phyloP scores from a whole-genome alignment of 2,329 filamentous ascomycete genomes.

The Calonectria pauciramosa region DNA sequence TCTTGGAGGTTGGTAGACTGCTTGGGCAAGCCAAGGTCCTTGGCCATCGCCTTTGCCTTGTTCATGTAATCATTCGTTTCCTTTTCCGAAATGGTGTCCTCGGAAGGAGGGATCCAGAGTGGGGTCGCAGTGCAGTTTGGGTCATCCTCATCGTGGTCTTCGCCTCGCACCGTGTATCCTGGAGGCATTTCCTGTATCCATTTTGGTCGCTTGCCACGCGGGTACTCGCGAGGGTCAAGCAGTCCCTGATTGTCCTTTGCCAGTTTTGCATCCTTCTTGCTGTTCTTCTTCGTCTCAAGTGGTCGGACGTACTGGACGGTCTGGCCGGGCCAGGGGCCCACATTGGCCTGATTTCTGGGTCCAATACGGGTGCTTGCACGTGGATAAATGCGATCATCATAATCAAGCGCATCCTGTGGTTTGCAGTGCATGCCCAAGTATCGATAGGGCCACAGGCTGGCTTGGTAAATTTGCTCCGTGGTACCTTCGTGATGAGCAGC shows the following conservation, averaged over 20 bases:
- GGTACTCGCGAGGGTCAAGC: constrained; percentile 84
- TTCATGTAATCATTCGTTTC: constrained; percentile 84
- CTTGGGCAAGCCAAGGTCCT: constrained; percentile 77
- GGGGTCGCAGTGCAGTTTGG: constrained; percentile 80
- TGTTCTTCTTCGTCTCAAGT: constrained; percentile 84
- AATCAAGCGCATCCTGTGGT: constrained; percentile 94
- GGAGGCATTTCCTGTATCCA: constrained; percentile 94
- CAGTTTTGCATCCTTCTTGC: constrained; percentile 82
- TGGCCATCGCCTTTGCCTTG: constrained; percentile 74
- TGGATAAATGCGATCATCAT: constrained; percentile 97
- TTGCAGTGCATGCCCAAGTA: constrained; percentile 97
- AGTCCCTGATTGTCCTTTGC: constrained; percentile 85
- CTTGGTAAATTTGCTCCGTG: constrained; percentile 90
- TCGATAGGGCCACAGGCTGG: constrained; percentile 95
- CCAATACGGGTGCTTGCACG: constrained; percentile 93
- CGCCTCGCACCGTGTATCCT: constrained; percentile 87
- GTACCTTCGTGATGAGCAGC: constrained; percentile 73
- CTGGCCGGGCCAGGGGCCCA: constrained; percentile 86
- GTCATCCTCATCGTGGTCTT: constrained; percentile 80
- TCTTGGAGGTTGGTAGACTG: constrained; percentile 90
- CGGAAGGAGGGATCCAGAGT: constrained; percentile 82
- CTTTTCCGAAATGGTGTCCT: constrained; percentile 63
- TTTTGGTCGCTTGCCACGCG: constrained; percentile 86
- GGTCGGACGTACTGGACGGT: constrained; percentile 93
- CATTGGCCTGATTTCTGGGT: constrained; percentile 90